Evolutionary conservation across 2,329 filamentous ascomycete species (phyloP), one percentile per base, ranked within the genome.

Genomic region (Erysiphe pulchra): DNA sequence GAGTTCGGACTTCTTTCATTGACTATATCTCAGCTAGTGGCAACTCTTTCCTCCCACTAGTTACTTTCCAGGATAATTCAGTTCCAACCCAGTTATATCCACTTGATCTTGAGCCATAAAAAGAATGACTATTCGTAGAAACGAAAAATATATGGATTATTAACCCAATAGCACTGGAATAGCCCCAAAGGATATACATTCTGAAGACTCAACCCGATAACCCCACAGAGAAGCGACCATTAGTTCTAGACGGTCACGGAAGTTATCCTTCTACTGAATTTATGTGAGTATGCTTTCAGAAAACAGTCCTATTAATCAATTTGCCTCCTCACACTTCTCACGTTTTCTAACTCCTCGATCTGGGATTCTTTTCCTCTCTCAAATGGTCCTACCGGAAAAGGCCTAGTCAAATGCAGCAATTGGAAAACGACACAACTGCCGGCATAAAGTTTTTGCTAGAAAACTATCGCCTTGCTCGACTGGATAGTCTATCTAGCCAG

Each of bases 11-110:
- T 28, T 9, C 24, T 28, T 28, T 36, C 43, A 47, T 48, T 42
- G 40, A 50, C 17, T 46, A 13, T 37, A 48, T 48, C 28, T 50
- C 37, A 14, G 39, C 33, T 28, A 34, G 16, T 31, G 32, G 36
- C 5, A 40, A 12, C 12, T 2, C 28, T 10, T n/a, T 46, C 11
- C n/a, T 1, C 2, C 47, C 42, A 32, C 20, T 50, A 9, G 41
- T 48, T 18, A 50, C 48, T 9, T 2, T 24, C 20, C 2, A 24
- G 20, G 20, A 6, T 24, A 24, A 24, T 3, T 24, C 20, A 24
- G 20, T 24, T 3, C 28, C 41, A 40, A 17, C 33, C 4, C 36
- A 42, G 30, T 42, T 13, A 30, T 45, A 37, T 42, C 16, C 13
- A n/a, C 10, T 48, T n/a, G 33, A 41, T 20, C 24, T 46, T 37